Evolutionary conservation across 371 early-diverging fungal species (phyloP), one percentile per base, ranked within the genome.

Genomic region (Mucor indicus): DNA sequence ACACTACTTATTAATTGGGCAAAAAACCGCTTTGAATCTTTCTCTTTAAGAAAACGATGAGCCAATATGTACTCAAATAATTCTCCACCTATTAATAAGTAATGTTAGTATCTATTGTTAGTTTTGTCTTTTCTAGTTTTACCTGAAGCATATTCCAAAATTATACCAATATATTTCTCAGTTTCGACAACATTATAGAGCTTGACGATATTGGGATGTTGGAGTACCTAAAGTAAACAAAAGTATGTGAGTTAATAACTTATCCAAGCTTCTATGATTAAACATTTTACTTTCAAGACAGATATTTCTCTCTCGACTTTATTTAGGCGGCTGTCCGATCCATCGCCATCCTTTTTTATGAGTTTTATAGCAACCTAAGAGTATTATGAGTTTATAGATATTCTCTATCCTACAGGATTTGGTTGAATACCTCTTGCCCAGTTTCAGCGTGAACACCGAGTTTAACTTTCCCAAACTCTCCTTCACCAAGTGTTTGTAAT

Each of bases 401-500:
- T n/a, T n/a, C n/a, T n/a, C n/a, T n/a, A n/a, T n/a, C n/a, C n/a
- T n/a, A n/a, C n/a, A n/a, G n/a, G n/a, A n/a, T n/a, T 33, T 21
- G 19, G 17, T 29, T 10, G 44, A 13, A 21, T 80, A 93, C 99
- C 85, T 94, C 93, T 63, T 89, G 86, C 11, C 92, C 89, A 1
- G 91, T 91, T 37, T 91, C 71, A 36, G 81, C 85, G 67, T 97
- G 92, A 48, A 92, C 76, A 3, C 93, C 98, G 15, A 96, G 82
- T 64, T 98, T 97, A 55, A 99, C 99, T 72, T 97, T 95, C 38
- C 95, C 96, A 66, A 96, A 98, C 69, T 96, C 97, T 27, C 99
- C 99, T 66, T 92, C 96, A 16, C 56, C 56, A 8, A 55, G n/a
- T 13, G 56, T 55, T 17, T 55, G 56, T 33, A 55, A 27, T 27